A percentile compares a stretch with the other conserved stretches of the same genome.
Conservation (phyloP, 2,329 filamentous ascomycete species). For the Amauroascus niger region DNA sequence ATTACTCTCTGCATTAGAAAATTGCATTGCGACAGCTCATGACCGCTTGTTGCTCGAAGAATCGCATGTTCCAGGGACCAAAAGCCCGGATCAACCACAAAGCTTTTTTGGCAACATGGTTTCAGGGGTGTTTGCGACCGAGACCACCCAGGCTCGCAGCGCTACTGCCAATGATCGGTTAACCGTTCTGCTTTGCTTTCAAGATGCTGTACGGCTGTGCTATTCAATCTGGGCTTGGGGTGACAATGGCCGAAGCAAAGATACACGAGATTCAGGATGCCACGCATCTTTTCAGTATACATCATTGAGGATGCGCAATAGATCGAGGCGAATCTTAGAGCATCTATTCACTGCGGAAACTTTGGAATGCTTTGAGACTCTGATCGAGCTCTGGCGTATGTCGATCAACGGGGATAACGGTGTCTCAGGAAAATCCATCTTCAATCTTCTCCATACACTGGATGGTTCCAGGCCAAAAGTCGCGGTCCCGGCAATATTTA, state of each 20-base stretch:
- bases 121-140: conserved; percentile 76
- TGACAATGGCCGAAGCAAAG: conserved; percentile 41
- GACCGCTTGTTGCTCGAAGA: conserved; percentile 71
- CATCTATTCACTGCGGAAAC: conserved; percentile 88
- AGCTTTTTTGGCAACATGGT: conserved; percentile 93
- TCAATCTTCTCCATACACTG: conserved; percentile 80
- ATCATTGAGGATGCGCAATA: conserved; percentile 80
- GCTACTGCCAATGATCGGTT: conserved; percentile 86
- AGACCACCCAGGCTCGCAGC: conserved; percentile 65
- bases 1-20: conserved; percentile 87
- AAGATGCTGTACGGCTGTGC: conserved; percentile 86
- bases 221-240: conserved; percentile 95
- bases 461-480: conserved; percentile 86
- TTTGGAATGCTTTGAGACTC: conserved; percentile 83
- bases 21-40: conserved; percentile 77
- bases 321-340: conserved; percentile 77
- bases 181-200: conserved; percentile 90
- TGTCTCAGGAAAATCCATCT: conserved; percentile 54
- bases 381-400: conserved; percentile 72
- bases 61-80: conserved; percentile 55
- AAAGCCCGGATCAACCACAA: conserved; percentile 72
- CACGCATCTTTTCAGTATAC: conserved; percentile 82
- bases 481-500: conserved; percentile 87
- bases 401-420: conserved; percentile 39
- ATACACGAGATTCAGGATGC: conserved; percentile 54